Percentiles rank a stretch among this genome's conserved stretches.
Conservation (phyloP, 768 basidiomycete species). For the Lactarius trivialis region DNA sequence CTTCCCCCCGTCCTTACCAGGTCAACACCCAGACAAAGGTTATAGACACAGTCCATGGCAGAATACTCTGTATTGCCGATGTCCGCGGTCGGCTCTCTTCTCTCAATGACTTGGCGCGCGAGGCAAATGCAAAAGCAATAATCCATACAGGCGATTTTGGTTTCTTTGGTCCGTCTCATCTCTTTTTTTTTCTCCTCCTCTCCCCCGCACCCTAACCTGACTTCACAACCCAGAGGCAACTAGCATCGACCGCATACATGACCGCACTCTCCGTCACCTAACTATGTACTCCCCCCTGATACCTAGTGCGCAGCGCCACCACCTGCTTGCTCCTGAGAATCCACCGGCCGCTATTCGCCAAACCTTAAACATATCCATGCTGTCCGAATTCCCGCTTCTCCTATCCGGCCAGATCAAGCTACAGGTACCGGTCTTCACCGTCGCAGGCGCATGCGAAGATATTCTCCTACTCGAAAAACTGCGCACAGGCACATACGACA, state of each 20-base stretch:
- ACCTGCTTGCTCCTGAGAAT: conserved; percentile 69
- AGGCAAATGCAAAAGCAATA: conserved; percentile 84
- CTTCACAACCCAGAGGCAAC: conserved; percentile 47
- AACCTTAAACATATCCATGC: conserved; percentile 66
- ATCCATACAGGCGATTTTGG: conserved; percentile 99
- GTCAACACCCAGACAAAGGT: conserved; percentile 76
- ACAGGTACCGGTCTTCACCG: conserved; percentile 88
- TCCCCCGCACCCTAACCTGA: conserved; percentile 21
- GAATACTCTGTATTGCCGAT: conserved; percentile 94
- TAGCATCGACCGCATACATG: conserved; percentile 85
- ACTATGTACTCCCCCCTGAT: conserved; percentile 96
- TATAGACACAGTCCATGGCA: conserved; percentile 71
- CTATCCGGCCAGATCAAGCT: conserved; percentile 88
- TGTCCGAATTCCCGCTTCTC: conserved; percentile 92
- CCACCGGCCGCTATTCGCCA: conserved; percentile 61
- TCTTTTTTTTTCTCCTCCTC: neutral
- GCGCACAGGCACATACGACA: conserved; percentile 70
- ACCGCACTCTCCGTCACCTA: conserved; percentile 92
- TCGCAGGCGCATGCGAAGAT: conserved; percentile 98
- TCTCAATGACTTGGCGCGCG: conserved; percentile 85
- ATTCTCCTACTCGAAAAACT: conserved; percentile 90
- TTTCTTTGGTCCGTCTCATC: conserved; percentile 64
- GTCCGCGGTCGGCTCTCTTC: conserved; percentile 81
- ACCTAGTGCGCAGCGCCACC: conserved; percentile 69
- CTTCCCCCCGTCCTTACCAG: conserved; percentile 47